phyloP scores from a whole-genome alignment of 1,284 basidiomycete genomes.

The Boletus smithii region DNA sequence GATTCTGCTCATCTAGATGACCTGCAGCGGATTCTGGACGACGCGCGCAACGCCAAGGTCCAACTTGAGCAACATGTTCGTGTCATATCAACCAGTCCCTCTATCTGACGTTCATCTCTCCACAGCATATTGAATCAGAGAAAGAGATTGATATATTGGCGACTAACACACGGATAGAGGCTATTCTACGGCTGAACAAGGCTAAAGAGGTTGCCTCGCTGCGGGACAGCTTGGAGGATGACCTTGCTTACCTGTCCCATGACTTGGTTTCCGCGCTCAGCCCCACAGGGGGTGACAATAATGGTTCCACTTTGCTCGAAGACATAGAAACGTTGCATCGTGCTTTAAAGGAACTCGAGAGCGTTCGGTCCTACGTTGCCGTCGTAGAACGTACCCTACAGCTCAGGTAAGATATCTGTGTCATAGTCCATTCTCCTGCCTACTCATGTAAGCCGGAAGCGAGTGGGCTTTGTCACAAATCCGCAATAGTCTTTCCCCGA shows the following conservation, averaged over 20 bases:
- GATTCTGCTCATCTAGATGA: constrained; percentile 47
- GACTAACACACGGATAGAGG: constrained; percentile 41
- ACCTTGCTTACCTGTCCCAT: constrained; percentile 65
- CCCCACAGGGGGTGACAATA: constrained; percentile 40
- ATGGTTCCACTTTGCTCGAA: constrained; percentile 67
- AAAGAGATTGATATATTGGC: constrained; percentile 44
- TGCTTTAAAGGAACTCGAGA: constrained; percentile 69
- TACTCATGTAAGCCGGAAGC: constrained; percentile 37
- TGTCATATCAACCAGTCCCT: constrained; percentile 9
- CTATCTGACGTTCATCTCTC: constrained; percentile 38
- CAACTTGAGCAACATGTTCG: constrained; percentile 46
- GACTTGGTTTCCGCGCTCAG: constrained; percentile 58
- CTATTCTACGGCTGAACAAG: constrained; percentile 48
- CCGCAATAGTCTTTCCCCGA: constrained; percentile 36
- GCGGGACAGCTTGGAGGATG: constrained; percentile 73
- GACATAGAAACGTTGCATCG: constrained; percentile 73
- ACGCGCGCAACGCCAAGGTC: constrained; percentile 37
- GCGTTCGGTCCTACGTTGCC: constrained; percentile 72
- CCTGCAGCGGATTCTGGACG: constrained; percentile 39
- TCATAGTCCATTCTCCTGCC: constrained; percentile 1
- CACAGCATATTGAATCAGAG: constrained; percentile 60
- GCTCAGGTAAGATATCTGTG: constrained; percentile 60
- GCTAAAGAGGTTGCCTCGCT: constrained; percentile 74
- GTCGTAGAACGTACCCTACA: constrained; percentile 68
- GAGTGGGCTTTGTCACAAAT: constrained; percentile 55